Evolutionary conservation across 2,329 filamentous ascomycete genomes (phyloP), one percentile per base, ranked within the genome.

Genomic region (Aspergillus terreus): DNA sequence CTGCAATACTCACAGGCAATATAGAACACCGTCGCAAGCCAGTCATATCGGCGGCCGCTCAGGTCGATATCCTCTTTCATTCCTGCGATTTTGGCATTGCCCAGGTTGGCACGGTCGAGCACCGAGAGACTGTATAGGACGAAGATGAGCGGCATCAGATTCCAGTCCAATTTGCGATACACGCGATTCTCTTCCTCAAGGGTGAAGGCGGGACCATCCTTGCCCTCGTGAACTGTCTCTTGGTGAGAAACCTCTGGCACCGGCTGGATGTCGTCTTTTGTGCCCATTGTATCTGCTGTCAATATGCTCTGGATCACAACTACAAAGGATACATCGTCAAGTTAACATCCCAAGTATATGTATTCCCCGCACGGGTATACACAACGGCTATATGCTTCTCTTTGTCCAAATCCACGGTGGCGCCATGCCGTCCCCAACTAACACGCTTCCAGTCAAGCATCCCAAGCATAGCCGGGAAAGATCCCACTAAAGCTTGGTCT

Each of bases 11-110:
- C 27, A 51, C 48, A 56, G 6, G 49, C 58, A 38, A 60, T 60
- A 38, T 60, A 59, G 36, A 60, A 60, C 10, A 51, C 51, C 6
- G 52, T 58, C 7, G 46, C 56, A 4, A 58, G 47, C 56, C 56
- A 58, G 25, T 53, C 52, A 38, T 58, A 57, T n/a, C 52, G 49
- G 19, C 50, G 50, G 4, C 56, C 54, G n/a, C 45, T 46, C 17
- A 58, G 17, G 43, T 58, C 45, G 15, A 58, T 57, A 47, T 58
- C 56, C 33, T 58, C 45, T 35, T 45, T 36, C 41, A 58, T 50
- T 2, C 56, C 56, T 14, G 53, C 55, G 14, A 52, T 55, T 35
- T 45, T 54, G n/a, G 54, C 52, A 50, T 58, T 57, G 33, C 53
- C 47, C 19, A 50, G 21, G 17, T 50, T 50, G 15, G 47, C 32